Percentiles rank a stretch among this genome's conserved stretches.
Conservation (phyloP, 805 yeast genomes). For the Suhomyces kilbournensis region DNA sequence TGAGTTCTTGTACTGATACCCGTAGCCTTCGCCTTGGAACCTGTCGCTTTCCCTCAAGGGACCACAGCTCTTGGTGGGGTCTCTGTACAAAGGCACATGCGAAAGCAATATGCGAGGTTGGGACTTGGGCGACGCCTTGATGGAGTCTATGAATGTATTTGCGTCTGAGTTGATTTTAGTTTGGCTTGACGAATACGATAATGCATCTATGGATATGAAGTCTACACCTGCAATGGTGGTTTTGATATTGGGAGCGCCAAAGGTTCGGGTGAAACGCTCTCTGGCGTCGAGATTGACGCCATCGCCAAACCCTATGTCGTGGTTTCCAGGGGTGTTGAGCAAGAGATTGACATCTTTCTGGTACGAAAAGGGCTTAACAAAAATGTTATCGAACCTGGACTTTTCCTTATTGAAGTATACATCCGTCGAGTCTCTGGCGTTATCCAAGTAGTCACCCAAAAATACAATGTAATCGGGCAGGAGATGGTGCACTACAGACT, state of each 20-base stretch:
- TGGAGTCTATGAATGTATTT: slow-evolving; percentile 11
- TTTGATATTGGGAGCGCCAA: slow-evolving; percentile 32
- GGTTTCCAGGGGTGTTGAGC: slow-evolving; percentile 30
- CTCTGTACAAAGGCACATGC: slow-evolving; percentile 24
- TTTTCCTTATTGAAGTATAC: slow-evolving; percentile 28
- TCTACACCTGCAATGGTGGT: slow-evolving; percentile 30
- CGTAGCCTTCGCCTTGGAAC: slow-evolving; percentile 14
- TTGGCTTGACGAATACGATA: slow-evolving; percentile 15
- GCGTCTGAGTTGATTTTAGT: slow-evolving; percentile 11
- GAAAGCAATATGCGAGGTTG: slow-evolving; percentile 21
- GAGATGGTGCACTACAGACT: slow-evolving; percentile 26
- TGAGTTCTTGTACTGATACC: slow-evolving; percentile 27
- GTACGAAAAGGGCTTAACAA: slow-evolving; percentile 14
- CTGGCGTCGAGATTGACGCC: slow-evolving; percentile 23
- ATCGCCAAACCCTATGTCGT: slow-evolving; percentile 26
- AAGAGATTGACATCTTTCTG: slow-evolving; percentile 25
- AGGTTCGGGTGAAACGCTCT: slow-evolving; percentile 25
- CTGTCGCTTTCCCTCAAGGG: slow-evolving; percentile 16
- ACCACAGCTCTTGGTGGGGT: slow-evolving; percentile 18
- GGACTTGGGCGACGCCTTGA: neutral
- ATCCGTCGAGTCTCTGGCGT: slow-evolving; percentile 35
- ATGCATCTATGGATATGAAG: slow-evolving; percentile 20
- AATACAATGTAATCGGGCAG: slow-evolving; percentile 38
- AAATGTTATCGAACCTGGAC: slow-evolving; percentile 32
- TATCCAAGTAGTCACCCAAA: slow-evolving; percentile 43